phyloP scores from a whole-genome alignment of 73 alveolate genomes.

The Loxodes magnus region DNA sequence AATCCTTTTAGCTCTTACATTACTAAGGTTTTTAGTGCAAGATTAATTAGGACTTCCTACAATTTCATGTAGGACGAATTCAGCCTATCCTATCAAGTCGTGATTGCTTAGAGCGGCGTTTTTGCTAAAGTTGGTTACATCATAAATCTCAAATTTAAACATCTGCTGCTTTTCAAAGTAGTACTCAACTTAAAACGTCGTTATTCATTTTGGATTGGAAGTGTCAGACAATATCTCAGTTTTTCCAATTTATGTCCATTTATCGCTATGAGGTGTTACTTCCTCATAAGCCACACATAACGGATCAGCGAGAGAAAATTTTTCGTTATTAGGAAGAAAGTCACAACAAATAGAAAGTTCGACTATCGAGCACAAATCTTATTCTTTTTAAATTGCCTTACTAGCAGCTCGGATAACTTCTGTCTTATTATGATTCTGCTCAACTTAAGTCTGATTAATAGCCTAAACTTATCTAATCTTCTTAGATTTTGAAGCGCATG shows the following conservation, averaged over 20 bases:
- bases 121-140: constrained; percentile 41
- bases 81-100: constrained; percentile 42
- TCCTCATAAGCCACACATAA: constrained; percentile 23
- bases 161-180: constrained; percentile 45
- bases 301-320: constrained; percentile 47
- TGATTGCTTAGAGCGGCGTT: constrained; percentile 23
- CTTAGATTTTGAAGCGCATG: too few species aligned
- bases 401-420: too few species aligned
- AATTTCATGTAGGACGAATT: constrained; percentile 40
- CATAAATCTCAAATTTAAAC: constrained; percentile 34
- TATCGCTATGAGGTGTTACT: constrained; percentile 18
- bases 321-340: constrained; percentile 53
- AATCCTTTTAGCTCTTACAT: constrained; percentile 16
- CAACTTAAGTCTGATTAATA: too few species aligned
- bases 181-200: constrained; percentile 37
- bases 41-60: constrained; percentile 33
- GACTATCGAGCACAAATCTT: constrained; percentile 15
- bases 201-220: constrained; percentile 55
- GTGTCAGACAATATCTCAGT: constrained; percentile 63
- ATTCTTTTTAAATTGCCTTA: constrained; percentile 20
- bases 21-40: constrained; percentile 21
- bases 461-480: too few species aligned
- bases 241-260: constrained; percentile 52
- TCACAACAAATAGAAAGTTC: constrained; percentile 35
- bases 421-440: too few species aligned